A percentile compares a stretch with the other conserved stretches of the same genome.
These are phyloP conservation scores for Gossypium davidsonii DNA, from an alignment of 441 rosid genomes.

Conservation along the genomic window DNA sequence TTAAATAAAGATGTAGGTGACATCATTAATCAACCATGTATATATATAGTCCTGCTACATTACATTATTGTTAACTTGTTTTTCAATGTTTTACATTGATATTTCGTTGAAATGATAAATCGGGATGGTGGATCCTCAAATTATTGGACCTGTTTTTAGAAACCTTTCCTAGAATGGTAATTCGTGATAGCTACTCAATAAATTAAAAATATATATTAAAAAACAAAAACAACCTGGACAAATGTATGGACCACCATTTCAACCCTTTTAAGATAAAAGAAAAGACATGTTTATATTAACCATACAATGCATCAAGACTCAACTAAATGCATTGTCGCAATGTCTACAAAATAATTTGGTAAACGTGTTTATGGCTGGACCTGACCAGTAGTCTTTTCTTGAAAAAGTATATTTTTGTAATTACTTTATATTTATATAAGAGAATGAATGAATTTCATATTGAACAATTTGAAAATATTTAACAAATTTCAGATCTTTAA, in stretches of 20 bases:
- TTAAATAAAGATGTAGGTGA: not conserved
- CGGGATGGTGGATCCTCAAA: not conserved
- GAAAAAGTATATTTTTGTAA: no score
- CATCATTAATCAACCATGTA: not conserved
- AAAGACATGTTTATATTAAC: not conserved
- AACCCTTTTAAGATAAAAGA: not conserved
- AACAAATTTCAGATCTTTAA: no score
- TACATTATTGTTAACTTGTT: not conserved
- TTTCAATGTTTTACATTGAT: not conserved
- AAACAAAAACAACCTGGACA: not conserved
- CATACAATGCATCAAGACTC: not conserved
- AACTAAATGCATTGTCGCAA: no score
- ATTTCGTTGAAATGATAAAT: not conserved
- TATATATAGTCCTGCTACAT: not conserved
- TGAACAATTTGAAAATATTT: no score
- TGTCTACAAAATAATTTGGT: not conserved
- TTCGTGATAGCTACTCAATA: not conserved
- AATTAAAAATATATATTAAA: not conserved
- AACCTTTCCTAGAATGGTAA: slow-evolving; percentile 15
- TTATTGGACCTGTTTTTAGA: not conserved
- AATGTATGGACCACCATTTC: not conserved
- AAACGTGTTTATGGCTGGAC: no score
- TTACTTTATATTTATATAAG: no score
- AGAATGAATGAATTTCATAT: no score
- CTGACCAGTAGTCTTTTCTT: no score